Evolutionary conservation across 257 asterid species (phyloP).

Genomic region (Rhazya stricta): DNA sequence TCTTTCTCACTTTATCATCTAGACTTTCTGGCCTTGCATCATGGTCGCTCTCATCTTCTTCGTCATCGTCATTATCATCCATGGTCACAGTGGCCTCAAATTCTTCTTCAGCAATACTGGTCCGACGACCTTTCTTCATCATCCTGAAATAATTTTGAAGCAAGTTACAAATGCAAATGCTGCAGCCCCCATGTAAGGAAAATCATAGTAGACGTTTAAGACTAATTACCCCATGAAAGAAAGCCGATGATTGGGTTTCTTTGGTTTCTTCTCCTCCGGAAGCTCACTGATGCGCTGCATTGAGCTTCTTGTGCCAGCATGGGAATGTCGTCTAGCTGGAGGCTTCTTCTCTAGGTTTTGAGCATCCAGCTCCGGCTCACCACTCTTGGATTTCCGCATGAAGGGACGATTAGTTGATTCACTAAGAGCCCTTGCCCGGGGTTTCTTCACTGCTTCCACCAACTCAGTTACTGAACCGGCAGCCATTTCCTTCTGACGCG

Average conservation of each 20-base stretch:
- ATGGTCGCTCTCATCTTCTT: conserved; percentile 42
- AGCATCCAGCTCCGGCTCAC: conserved; percentile 30
- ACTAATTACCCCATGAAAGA: conserved; percentile 82
- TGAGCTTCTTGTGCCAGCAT: conserved; percentile 60
- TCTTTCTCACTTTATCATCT: conserved; percentile 90
- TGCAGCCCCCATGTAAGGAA: too few species aligned
- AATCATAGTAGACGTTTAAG: too few species aligned
- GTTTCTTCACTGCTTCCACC: conserved; percentile 73
- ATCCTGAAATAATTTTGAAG: conserved; percentile 35
- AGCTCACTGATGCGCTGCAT: conserved; percentile 67
- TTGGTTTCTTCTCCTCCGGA: conserved; percentile 55
- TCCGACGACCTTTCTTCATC: conserved; percentile 58
- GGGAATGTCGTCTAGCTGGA: conserved; percentile 75
- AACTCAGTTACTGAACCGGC: conserved; percentile 63
- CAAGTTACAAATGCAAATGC: too few species aligned
- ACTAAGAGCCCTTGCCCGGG: conserved; percentile 71
- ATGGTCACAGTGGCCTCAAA: conserved; percentile 36
- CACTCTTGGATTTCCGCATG: conserved; percentile 55
- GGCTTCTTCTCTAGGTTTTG: conserved; percentile 37
- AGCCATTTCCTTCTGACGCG: conserved; percentile 84
- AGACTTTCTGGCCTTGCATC: conserved; percentile 82
- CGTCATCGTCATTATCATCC: conserved; percentile 40
- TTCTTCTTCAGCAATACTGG: conserved; percentile 36
- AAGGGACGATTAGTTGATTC: conserved; percentile 72
- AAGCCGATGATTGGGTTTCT: conserved; percentile 62